These are phyloP conservation scores for Jaapia argillacea DNA, from an alignment of 768 basidiomycete genomes.

Conservation along the genomic window DNA sequence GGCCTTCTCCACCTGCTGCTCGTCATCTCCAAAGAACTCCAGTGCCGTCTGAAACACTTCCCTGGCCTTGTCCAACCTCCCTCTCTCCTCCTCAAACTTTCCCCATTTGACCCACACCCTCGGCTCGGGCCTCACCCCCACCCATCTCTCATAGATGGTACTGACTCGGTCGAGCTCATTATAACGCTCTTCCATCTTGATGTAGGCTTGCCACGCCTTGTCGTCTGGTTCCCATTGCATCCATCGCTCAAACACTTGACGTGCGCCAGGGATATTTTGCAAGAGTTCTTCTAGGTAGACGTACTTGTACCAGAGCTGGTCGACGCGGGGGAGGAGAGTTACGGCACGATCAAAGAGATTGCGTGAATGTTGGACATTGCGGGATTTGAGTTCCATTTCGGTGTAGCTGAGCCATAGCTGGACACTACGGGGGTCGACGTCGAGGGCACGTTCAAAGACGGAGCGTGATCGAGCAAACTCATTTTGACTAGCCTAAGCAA, in stretches of 20 bases:
- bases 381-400: conserved; percentile 96
- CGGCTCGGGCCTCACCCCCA: conserved; percentile 59
- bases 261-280: conserved; percentile 90
- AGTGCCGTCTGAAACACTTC: conserved; percentile 60
- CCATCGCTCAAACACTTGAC: conserved; percentile 98
- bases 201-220: conserved; percentile 99
- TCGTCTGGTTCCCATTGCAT: conserved; percentile 99
- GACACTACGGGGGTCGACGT: conserved; percentile 84
- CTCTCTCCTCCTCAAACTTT: conserved; percentile 54
- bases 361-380: conserved; percentile 94
- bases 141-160: conserved; percentile 87
- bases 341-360: conserved; percentile 97
- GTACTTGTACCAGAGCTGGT: conserved; percentile 99
- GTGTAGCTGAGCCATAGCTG: conserved; percentile 93
- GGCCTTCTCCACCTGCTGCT: conserved; percentile 62
- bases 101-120: conserved; percentile 60
- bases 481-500: conserved; percentile 76
- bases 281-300: conserved; percentile 97
- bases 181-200: conserved; percentile 95
- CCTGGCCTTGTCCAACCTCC: conserved; percentile 49
- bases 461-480: conserved; percentile 93
- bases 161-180: conserved; percentile 88
- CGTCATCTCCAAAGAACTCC: conserved; percentile 55
- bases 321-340: conserved; percentile 90
- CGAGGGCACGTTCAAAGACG: conserved; percentile 92